A percentile compares a stretch with the other conserved stretches of the same genome.
These are phyloP conservation scores for Rhizopus delemar DNA, from an alignment of 371 early-diverging fungal species.

Conservation along the genomic window DNA sequence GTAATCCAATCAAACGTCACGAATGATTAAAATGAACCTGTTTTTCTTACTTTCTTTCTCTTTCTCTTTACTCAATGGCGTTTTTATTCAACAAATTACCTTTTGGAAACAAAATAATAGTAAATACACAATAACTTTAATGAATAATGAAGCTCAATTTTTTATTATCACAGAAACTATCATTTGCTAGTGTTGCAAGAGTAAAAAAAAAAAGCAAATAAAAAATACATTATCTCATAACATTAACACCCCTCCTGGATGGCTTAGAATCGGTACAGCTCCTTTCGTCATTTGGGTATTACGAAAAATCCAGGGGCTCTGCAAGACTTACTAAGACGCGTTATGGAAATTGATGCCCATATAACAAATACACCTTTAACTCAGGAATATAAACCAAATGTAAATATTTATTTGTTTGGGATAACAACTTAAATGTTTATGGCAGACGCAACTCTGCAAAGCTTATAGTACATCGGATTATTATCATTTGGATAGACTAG, in stretches of 20 bases:
- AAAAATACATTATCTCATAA: background rate
- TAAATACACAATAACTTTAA: no score
- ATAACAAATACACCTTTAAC: slow-evolving; percentile 18
- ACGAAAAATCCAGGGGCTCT: slow-evolving; percentile 36
- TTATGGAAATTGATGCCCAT: slow-evolving; percentile 38
- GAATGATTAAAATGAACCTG: no score
- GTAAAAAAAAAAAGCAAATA: no score
- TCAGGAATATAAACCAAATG: slow-evolving; percentile 26
- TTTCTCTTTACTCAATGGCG: no score
- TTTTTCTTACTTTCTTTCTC: no score
- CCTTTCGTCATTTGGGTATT: slow-evolving; percentile 22
- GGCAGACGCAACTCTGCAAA: slow-evolving; percentile 29
- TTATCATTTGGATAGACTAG: slow-evolving; percentile 10
- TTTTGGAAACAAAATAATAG: no score
- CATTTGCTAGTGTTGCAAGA: no score
- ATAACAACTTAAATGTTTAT: background rate
- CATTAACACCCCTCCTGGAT: background rate
- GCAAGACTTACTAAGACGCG: slow-evolving; percentile 32
- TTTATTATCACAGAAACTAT: no score
- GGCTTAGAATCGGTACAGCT: background rate
- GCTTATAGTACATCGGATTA: slow-evolving; percentile 30
- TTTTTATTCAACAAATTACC: no score
- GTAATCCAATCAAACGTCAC: no score
- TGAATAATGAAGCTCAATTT: no score
- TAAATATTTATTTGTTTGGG: slow-evolving; percentile 11